Conservation (phyloP, 2,329 filamentous ascomycete species). For the Fusarium coffeatum region DNA sequence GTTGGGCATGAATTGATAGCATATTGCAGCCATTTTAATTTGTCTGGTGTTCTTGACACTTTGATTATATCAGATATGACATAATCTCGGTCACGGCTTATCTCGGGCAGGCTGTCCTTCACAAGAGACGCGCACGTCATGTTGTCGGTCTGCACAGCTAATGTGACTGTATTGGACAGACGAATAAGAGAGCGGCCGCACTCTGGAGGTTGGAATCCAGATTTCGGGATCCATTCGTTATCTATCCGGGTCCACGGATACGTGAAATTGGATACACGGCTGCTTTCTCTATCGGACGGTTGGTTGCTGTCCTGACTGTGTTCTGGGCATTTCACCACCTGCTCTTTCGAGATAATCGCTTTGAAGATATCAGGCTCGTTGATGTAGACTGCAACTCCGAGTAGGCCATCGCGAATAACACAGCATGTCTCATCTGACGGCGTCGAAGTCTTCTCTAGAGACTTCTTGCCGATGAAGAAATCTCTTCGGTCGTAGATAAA, state of each 20-base stretch:
- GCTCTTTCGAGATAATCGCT: background rate
- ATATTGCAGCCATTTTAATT: background rate
- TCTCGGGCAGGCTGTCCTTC: background rate
- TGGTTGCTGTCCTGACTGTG: accelerated
- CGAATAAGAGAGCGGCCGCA: background rate
- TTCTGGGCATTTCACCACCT: background rate
- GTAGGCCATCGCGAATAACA: background rate
- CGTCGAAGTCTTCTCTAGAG: accelerated
- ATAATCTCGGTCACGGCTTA: accelerated
- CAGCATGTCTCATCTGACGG: background rate
- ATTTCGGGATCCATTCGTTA: no score
- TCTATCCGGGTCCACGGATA: no score
- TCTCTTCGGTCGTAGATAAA: slow-evolving; percentile 1
- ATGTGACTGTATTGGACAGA: background rate
- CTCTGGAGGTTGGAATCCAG: background rate
- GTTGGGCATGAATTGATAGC: background rate
- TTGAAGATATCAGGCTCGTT: background rate
- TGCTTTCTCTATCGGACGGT: accelerated
- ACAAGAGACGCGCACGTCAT: background rate
- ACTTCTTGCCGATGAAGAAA: background rate
- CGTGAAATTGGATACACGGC: background rate
- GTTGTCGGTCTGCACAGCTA: background rate
- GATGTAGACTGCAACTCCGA: background rate
- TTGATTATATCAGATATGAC: background rate
- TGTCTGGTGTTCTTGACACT: background rate